Base-by-base conservation (phyloP, 2,329 filamentous ascomycete genomes). In the Ascosphaera apis region DNA sequence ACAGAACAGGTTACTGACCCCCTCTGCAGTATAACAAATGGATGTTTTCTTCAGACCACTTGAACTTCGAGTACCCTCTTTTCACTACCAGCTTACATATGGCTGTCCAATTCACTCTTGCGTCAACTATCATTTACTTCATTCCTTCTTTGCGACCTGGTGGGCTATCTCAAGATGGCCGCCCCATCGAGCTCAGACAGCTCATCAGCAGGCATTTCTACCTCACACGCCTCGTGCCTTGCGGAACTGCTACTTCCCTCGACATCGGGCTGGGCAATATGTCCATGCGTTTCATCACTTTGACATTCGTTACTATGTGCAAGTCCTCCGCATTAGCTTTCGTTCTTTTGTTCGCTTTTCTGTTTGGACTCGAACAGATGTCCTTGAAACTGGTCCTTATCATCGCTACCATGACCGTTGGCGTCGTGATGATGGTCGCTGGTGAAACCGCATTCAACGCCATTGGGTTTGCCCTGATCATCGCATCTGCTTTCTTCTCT, bases 291-390 rank as follows among this genome's bases (percentile, higher is more conserved):
- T 93, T 91, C 54, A 95, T 98, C 47, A 84, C 81, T 31, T 69
- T 98, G 45, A 93, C 86, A 7, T 98, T 98, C 54, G 91, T 92
- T 57, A 98, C 88, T 40, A 95, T 98, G 88, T 95, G 88, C 60
- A 98, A 98, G 66, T 95, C 86, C 4, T 93, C 84, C 7, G 81
- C 86, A 12, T 69, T 98, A 15, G 84, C 81, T 32, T 98, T 95
- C 51, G 88, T 98, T 37, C 73, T 98, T 15, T 56, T 92, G 34
- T 98, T 98, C 52, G 88, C 88, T 42, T 92, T 98, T 50, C 53
- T 91, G 34, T 95, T 98, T 61, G 74, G 79, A 36, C 72, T 98
- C 36, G 88, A 98, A 56, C 69, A 70, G 8, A 82, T 81, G 0
- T 93, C 86, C 0, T 73, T 78, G 65, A 79, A 76, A 46, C 69